Percentiles rank a stretch among this genome's conserved stretches.
Evolutionary conservation across 1,284 basidiomycete species (phyloP).

Genomic region (Tilletia walkeri): DNA sequence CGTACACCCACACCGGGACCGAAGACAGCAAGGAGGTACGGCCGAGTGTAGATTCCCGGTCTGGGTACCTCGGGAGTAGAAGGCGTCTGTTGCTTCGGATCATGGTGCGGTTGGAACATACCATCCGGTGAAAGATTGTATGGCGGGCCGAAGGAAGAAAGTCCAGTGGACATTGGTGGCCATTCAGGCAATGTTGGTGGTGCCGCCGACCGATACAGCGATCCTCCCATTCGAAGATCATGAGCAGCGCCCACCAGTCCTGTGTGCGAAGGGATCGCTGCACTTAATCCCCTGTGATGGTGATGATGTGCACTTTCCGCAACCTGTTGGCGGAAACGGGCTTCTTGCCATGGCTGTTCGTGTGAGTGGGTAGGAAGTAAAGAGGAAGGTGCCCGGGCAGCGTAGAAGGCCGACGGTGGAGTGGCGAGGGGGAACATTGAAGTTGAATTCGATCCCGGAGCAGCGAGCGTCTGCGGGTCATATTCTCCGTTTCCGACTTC

Average conservation of each 20-base stretch:
- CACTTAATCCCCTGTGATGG: background rate
- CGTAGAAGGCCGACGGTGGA: background rate
- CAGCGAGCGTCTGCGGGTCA: too few species aligned
- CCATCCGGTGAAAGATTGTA: slow-evolving; percentile 8
- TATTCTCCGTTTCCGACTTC: too few species aligned
- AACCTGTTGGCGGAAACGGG: slow-evolving; percentile 5
- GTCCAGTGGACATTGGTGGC: background rate
- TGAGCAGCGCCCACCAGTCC: background rate
- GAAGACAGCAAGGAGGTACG: slow-evolving; percentile 36
- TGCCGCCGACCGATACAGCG: background rate
- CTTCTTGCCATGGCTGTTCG: slow-evolving; percentile 15
- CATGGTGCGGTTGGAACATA: background rate
- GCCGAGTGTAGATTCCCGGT: slow-evolving; percentile 38
- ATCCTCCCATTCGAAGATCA: background rate
- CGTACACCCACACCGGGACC: slow-evolving; percentile 43
- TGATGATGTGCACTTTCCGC: slow-evolving; percentile 9
- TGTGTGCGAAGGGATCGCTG: background rate
- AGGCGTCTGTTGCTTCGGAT: background rate
- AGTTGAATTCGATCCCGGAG: background rate
- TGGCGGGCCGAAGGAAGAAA: background rate
- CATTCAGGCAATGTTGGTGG: background rate
- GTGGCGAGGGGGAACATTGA: background rate
- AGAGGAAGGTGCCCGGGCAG: background rate
- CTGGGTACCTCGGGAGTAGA: slow-evolving; percentile 24
- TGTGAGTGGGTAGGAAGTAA: slow-evolving; percentile 12